Conservation (phyloP, 2,329 filamentous ascomycete species). For the Colletotrichum navitas region DNA sequence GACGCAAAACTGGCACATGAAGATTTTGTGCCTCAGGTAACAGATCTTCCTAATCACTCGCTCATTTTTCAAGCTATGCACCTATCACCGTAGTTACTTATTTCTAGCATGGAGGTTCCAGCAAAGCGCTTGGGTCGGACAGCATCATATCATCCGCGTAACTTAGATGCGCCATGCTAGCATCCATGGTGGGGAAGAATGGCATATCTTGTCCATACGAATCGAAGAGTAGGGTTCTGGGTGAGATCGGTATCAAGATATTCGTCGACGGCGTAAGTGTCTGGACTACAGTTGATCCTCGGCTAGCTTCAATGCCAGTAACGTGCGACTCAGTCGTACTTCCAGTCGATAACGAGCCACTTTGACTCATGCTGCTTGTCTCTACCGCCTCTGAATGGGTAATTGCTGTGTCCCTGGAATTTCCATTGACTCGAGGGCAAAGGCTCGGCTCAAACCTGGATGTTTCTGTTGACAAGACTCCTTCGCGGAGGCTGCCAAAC, state of each 20-base stretch:
- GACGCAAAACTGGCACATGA: too few relatives aligned
- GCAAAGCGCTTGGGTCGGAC: conserved; percentile 6
- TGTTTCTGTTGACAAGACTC: neutral
- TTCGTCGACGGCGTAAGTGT: conserved; percentile 36
- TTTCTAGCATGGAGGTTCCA: conserved; percentile 29
- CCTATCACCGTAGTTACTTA: too few relatives aligned
- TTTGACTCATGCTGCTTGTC: conserved; percentile 4
- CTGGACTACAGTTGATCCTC: conserved; percentile 29
- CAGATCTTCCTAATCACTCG: neutral
- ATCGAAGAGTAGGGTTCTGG: conserved; percentile 44
- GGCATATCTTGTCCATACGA: conserved; percentile 43
- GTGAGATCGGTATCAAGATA: conserved; percentile 43
- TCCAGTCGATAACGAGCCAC: conserved; percentile 2
- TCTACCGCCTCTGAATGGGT: conserved; percentile 1
- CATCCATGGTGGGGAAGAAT: conserved; percentile 46
- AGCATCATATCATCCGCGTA: conserved; percentile 33
- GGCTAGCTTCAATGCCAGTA: conserved; percentile 15
- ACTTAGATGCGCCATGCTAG: conserved; percentile 24
- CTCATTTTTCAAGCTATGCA: neutral
- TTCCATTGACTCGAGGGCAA: neutral
- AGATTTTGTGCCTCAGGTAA: neutral
- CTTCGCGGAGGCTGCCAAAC: conserved; percentile 46
- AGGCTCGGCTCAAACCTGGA: neutral
- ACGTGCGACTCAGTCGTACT: conserved; percentile 12
- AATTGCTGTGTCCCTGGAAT: neutral